Percentiles rank a stretch among this genome's conserved stretches.
Conservation (phyloP, 345 rosid genomes). For the Populus pruinosa region DNA sequence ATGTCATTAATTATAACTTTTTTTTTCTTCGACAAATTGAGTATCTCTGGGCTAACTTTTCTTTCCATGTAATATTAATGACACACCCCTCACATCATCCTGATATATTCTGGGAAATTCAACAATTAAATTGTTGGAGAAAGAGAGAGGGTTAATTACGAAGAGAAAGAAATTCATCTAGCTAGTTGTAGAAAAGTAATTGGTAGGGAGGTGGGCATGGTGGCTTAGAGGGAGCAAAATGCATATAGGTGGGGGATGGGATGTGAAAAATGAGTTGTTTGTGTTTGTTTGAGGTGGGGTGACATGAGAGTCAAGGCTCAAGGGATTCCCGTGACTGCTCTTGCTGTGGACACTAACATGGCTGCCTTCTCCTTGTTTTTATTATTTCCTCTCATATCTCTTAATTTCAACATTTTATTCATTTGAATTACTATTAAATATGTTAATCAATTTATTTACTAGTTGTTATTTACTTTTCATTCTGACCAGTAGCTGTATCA, state of each 20-base stretch:
- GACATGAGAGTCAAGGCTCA: conserved; percentile 31
- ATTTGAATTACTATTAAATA: not conserved
- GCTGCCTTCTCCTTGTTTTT: conserved; percentile 5
- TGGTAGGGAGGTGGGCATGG: conserved; percentile 28
- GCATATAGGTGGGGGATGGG: conserved; percentile 15
- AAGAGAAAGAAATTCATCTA: not conserved
- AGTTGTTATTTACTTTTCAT: not conserved
- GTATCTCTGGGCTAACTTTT: too few relatives aligned
- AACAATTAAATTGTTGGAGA: too few relatives aligned
- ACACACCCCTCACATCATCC: too few relatives aligned
- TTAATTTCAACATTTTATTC: not conserved
- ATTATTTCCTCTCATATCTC: conserved; percentile 12
- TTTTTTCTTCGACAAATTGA: too few relatives aligned
- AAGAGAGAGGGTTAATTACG: too few relatives aligned
- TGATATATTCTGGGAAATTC: too few relatives aligned
- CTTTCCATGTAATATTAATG: too few relatives aligned
- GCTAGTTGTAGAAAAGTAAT: conserved; percentile 14
- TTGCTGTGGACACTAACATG: conserved; percentile 25
- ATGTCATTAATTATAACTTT: too few relatives aligned
- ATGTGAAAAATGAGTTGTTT: conserved; percentile 8
- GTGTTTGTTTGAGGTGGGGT: not conserved
- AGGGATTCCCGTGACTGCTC: conserved; percentile 58
- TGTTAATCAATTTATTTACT: not conserved
- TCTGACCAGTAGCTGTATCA: not conserved
- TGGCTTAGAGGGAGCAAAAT: conserved; percentile 19